Evolutionary conservation across 805 yeast species (phyloP), one percentile per base, ranked within the genome.

Genomic region (Ascoidea asiatica): DNA sequence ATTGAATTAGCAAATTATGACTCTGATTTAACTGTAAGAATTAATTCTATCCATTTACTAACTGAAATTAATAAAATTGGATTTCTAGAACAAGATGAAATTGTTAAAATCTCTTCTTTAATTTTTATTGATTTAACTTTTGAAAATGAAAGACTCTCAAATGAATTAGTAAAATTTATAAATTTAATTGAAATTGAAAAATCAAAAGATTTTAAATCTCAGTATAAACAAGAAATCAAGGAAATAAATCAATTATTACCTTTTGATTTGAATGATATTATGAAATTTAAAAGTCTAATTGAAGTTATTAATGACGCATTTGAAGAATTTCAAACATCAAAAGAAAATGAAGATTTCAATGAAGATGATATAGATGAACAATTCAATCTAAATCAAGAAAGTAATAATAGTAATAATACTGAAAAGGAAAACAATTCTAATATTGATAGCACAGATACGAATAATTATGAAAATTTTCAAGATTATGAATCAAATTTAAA

Each of bases 1-100:
- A 62, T 84, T 19, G 81, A 79, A 43, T 82, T 86, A 54, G 75
- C 77, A 1, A 53, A 67, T 19, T 62, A 63, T 44, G 87, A 80
- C 52, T 59, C 69, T 4, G 88, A 80, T 50, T 49, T 62, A 13
- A 66, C 66, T 37, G 84, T 81, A 1, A 72, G 79, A 52, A 54
- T 66, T 4, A 58, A 68, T 43, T 67, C 83, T 4, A 65, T 79
- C 3, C 56, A 63, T 19, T 62, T 85, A 2, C 62, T 85, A 19
- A 62, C 65, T 18, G 82, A 77, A 49, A 63, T 85, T 11, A 63
- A 72, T 11, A 67, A 69, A 37, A 59, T 74, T 19, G 90, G 89
- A 0, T 80, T 77, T 52, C 59, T 88, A 37, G 82, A 76, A 38
- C 77, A 75, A 20, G 68, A 65, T 3, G 87, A 82, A 47, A 60